Percentiles rank a stretch among this genome's conserved stretches.
Conservation (phyloP, 176 grass and related monocot species). For the Phoenix roebelenii region DNA sequence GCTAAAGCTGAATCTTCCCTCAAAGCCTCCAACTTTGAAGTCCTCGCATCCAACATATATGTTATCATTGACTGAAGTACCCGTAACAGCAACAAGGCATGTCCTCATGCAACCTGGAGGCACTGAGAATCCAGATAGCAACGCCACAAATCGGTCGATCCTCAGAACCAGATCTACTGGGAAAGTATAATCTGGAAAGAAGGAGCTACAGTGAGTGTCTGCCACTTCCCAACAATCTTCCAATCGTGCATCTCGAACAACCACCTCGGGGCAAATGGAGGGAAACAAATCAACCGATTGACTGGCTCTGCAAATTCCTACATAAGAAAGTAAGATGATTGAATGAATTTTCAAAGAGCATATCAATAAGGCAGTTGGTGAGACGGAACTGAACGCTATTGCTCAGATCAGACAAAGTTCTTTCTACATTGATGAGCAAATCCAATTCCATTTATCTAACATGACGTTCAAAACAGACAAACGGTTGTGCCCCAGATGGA, state of each 20-base stretch:
- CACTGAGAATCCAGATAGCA: conserved; percentile 67
- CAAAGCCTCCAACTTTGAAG: conserved; percentile 31
- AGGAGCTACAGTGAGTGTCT: conserved; percentile 88
- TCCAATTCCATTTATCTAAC: too few relatives aligned
- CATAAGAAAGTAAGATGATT: neutral
- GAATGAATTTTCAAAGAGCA: neutral
- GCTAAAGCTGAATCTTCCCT: conserved; percentile 35
- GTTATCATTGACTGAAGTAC: conserved; percentile 16
- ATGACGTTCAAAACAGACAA: too few relatives aligned
- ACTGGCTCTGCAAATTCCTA: conserved; percentile 48
- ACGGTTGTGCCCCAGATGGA: too few relatives aligned
- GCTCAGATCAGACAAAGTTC: too few relatives aligned
- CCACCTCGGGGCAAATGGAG: conserved; percentile 48
- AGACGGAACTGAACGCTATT: neutral
- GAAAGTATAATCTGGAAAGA: conserved; percentile 80
- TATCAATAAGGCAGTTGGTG: neutral
- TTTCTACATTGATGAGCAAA: too few relatives aligned
- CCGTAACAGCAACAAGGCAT: conserved; percentile 64
- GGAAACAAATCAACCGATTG: conserved; percentile 64
- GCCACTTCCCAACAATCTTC: conserved; percentile 97
- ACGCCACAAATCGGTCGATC: conserved; percentile 61
- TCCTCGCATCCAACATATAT: conserved; percentile 45
- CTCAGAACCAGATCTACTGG: conserved; percentile 75
- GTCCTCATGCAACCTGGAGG: conserved; percentile 77
- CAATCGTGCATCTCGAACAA: conserved; percentile 59